phyloP scores from a whole-genome alignment of 306 rosid species.

The barrel medic (Medicago truncatula) region MtrunA17r5.0-ANR NC_053045.1:47559501-47560000 shows the following conservation, averaged over 20 bases:
- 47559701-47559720: conserved; percentile 70
- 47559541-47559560: conserved; percentile 65
- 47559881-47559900: conserved; percentile 80
- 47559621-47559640: conserved; percentile 70
- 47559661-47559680: conserved; percentile 85
- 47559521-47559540: conserved; percentile 81
- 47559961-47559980: conserved; percentile 79
- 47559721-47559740: conserved; percentile 69
- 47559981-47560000: conserved; percentile 79
- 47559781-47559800: conserved; percentile 68
- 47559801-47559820: conserved; percentile 70
- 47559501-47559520: conserved; percentile 78
- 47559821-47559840: conserved; percentile 74
- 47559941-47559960: conserved; percentile 69
- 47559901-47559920: conserved; percentile 72
- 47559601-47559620: conserved; percentile 78
- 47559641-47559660: conserved; percentile 74
- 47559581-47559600: conserved; percentile 79
- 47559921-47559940: conserved; percentile 81
- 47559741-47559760: conserved; percentile 67
- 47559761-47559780: conserved; percentile 66
- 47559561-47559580: conserved; percentile 73
- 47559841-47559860: conserved; percentile 71
- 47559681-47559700: conserved; percentile 79
- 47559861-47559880: conserved; percentile 87